Evolutionary conservation across 2,329 filamentous ascomycete species (phyloP), one percentile per base, ranked within the genome.

Genomic region (Helotiales sp.): DNA sequence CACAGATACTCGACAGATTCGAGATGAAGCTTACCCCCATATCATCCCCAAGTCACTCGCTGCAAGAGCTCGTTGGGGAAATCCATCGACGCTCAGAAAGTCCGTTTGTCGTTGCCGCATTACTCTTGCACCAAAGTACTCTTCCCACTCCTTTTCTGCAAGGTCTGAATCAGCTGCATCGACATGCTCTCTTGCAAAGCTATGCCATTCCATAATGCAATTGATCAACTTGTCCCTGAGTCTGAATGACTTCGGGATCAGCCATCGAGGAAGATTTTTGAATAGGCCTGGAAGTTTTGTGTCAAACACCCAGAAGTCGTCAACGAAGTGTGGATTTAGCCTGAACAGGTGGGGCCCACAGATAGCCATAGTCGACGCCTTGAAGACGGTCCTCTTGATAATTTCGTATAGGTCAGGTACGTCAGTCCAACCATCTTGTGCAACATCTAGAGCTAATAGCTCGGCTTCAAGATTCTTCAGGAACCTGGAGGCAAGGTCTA

Each of bases 241-340:
- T 3, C 38, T 55, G 17, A 66, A 68, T 1, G 66, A 55, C 2
- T 38, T 19, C 4, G 69, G 69, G 1, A 66, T 62, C n/a, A 72
- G 17, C 63, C 67, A 65, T 6, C 65, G 59, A 5, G 70, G 69
- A 9, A 67, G 42, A 5, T 59, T 60, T 15, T 64, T 66, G 5
- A 71, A 58, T 17, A 63, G 60, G 2, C 57, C 58, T 6, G 61
- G 52, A 6, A 68, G 31, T 5, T 67, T 47, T 5, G 34, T 25
- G 58, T 70, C 67, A 30, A 66, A 72, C n/a, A 60, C 60, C 70
- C 70, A 72, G 53, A 71, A 72, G 31, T 70, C 62, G 13, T 57
- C 44, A 5, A 53, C 34, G 3, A 72, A 56, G n/a, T 63, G 42
- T 1, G 70, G 69, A 30, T 59, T 64, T 5, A 71, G 24, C 22